Conservation (phyloP, 2,329 filamentous ascomycete genomes). For the Colletotrichum tanaceti region DNA sequence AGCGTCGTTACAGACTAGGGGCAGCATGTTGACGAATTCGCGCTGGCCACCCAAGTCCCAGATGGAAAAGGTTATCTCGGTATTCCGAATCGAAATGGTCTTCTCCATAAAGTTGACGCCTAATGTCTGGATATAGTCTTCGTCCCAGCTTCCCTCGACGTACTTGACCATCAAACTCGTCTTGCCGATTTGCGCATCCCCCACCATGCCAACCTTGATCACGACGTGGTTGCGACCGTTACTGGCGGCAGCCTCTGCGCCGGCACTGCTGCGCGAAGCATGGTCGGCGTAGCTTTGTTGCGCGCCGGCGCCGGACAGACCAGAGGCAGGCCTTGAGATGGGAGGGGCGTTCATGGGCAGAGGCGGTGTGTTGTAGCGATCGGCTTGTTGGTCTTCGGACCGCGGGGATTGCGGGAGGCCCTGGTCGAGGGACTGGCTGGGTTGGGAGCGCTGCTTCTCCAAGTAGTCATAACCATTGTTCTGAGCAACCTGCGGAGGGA, state of each 20-base stretch:
- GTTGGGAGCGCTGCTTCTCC: slow-evolving; percentile 51
- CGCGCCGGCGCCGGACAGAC: slow-evolving; percentile 59
- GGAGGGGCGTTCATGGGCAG: slow-evolving; percentile 53
- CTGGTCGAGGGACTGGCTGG: slow-evolving; percentile 64
- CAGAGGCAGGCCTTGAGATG: slow-evolving; percentile 67
- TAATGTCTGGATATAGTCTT: slow-evolving; percentile 98
- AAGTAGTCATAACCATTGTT: slow-evolving; percentile 51
- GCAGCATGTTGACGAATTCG: slow-evolving; percentile 99
- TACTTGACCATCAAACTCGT: slow-evolving; percentile 99
- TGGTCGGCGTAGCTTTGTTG: slow-evolving; percentile 59
- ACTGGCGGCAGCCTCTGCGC: slow-evolving; percentile 47
- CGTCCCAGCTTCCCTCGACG: slow-evolving; percentile 98
- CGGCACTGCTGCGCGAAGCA: slow-evolving; percentile 54
- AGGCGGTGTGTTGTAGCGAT: slow-evolving; percentile 61
- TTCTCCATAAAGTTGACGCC: slow-evolving; percentile 99
- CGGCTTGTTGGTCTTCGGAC: slow-evolving; percentile 58
- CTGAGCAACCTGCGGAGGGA: slow-evolving; percentile 54
- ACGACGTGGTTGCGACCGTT: slow-evolving; percentile 81
- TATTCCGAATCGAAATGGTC: slow-evolving; percentile 99
- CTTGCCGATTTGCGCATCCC: slow-evolving; percentile 98
- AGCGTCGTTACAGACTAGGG: slow-evolving; percentile 98
- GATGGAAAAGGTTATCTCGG: slow-evolving; percentile 99
- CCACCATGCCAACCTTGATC: slow-evolving; percentile 99
- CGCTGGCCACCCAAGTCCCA: slow-evolving; percentile 98
- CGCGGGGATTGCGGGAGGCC: slow-evolving; percentile 54